Evolutionary conservation across 495 filamentous ascomycete genomes (phyloP).

Genomic region (Amorphotheca resinae): DNA sequence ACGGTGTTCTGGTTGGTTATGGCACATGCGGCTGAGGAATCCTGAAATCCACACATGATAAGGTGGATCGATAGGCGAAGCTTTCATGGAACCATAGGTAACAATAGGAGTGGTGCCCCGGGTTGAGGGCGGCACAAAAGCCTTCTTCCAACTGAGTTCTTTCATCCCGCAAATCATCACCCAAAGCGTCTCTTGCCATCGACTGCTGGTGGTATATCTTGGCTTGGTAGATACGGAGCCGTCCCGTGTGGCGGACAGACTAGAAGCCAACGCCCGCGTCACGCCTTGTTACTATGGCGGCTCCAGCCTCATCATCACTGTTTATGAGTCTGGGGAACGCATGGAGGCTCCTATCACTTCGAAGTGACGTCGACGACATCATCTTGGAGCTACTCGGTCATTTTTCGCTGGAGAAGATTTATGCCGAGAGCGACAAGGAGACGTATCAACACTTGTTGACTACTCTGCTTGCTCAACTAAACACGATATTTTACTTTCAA

Average conservation of each 20-base stretch:
- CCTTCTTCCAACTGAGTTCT: not conserved
- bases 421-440: constrained; percentile 18
- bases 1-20: too few relatives aligned
- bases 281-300: constrained; percentile 18
- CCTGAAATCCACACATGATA: too few relatives aligned
- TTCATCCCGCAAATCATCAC: not conserved
- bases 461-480: constrained; percentile 18
- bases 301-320: constrained; percentile 23
- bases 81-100: too few relatives aligned
- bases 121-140: too few relatives aligned
- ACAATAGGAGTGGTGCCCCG: too few relatives aligned
- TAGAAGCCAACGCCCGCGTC: not conserved
- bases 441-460: constrained; percentile 23
- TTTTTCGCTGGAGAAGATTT: constrained; percentile 29
- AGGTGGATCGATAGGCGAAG: too few relatives aligned
- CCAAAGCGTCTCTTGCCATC: too few relatives aligned
- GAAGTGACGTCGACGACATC: constrained; percentile 28
- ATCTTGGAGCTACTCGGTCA: constrained; percentile 26
- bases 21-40: too few relatives aligned
- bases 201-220: too few relatives aligned
- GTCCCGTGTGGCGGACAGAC: not conserved
- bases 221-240: not conserved
- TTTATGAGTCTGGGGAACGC: constrained; percentile 23
- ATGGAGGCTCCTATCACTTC: constrained; percentile 23
- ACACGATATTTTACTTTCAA: constrained; percentile 25